Evolutionary conservation across 164 flowering plant species (phyloP), one percentile per base, ranked within the genome.

Genomic region (Macadamia tetraphylla): DNA sequence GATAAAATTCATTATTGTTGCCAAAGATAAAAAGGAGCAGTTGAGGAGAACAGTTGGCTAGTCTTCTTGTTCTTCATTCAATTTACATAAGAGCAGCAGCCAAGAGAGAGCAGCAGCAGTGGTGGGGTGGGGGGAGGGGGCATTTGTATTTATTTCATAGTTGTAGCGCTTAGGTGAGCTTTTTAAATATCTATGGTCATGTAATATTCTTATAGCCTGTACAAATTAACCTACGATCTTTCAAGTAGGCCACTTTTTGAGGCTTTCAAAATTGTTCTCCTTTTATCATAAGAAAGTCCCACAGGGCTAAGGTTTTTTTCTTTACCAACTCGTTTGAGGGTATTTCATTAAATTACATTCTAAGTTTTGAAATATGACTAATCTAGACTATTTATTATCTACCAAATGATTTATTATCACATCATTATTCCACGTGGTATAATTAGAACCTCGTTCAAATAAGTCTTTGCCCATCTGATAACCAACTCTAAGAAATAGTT

Each of bases 71-170:
- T 62, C 40, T 35, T 5, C 49, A 63, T 68, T 29, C 40, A 64
- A 65, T 70, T 44, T 62, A 71, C 18, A 65, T 62, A 70, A 55
- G 35, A 55, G 74, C 58, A 55, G 74, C 58, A 63, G 69, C 68
- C 14, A 69, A 23, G 65, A 15, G 32, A 10, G 23, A 17, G 63
- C 60, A 75, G 69, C 23, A 23, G 23, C 23, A 23, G 23, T 23
- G 23, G 23, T 23, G 23, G 23, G 23, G 23, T 23, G 23, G 23
- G 23, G 9, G 63, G 59, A 66, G 63, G 70, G 75, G 63, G 61
- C 75, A 74, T 70, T 70, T 77, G 79, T 77, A 77, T 75, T 76
- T 68, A 64, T 70, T 17, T 56, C 46, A 56, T 18, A 32, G 15
- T 35, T 10, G 71, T 68, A 68, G 63, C 65, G 63, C 65, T 42